phyloP scores from a whole-genome alignment of 768 basidiomycete genomes.

The Xanthoconium purpureum region DNA sequence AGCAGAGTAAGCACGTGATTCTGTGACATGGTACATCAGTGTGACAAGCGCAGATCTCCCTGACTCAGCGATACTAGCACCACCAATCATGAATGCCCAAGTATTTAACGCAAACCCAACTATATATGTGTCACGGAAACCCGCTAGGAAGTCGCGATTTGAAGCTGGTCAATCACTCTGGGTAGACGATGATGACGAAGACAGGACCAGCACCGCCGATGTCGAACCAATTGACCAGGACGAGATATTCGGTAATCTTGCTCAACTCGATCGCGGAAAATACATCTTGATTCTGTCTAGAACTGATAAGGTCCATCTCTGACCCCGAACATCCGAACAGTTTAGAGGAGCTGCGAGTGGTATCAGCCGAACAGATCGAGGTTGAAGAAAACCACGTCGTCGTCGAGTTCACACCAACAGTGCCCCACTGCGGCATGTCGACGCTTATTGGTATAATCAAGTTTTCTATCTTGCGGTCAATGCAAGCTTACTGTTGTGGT shows the following conservation, averaged over 20 bases:
- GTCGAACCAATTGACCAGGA: constrained; percentile 80
- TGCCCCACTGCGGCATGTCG: constrained; percentile 97
- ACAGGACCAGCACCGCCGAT: constrained; percentile 37
- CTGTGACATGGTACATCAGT: constrained; percentile 10
- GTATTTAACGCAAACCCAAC: constrained; percentile 90
- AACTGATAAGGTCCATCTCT: constrained; percentile 86
- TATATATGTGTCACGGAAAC: constrained; percentile 56
- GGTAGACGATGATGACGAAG: constrained; percentile 48
- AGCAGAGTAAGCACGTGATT: constrained; percentile 16
- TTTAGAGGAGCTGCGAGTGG: constrained; percentile 92
- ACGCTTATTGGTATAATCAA: constrained; percentile 78
- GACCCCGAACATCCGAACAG: constrained; percentile 95
- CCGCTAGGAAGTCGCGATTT: constrained; percentile 40
- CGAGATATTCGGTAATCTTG: constrained; percentile 79
- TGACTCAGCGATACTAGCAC: not conserved
- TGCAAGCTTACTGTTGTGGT: not conserved
- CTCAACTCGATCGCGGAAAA: not conserved
- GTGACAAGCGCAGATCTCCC: constrained; percentile 20
- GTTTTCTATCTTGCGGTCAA: not conserved
- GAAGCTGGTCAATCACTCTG: constrained; percentile 55
- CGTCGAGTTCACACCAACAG: constrained; percentile 95
- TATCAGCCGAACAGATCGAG: constrained; percentile 82
- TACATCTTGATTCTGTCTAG: constrained; percentile 40
- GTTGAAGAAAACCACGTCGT: constrained; percentile 62
- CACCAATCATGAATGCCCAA: constrained; percentile 45